Evolutionary conservation across 805 yeast species (phyloP).

Genomic region (Grigorovia yakushimaensis): DNA sequence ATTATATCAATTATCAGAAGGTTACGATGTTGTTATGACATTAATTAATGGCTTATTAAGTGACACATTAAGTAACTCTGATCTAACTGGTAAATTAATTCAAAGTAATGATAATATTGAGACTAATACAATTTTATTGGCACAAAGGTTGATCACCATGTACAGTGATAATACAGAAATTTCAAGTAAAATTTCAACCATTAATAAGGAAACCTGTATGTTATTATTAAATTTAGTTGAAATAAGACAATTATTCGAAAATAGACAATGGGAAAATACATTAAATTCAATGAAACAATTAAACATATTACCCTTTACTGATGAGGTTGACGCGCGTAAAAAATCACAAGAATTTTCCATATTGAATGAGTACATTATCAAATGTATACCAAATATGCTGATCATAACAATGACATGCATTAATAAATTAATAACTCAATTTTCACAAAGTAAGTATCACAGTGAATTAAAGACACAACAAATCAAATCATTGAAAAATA

Average conservation of each 20-base stretch:
- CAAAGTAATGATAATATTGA: slow-evolving; percentile 32
- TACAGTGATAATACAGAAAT: slow-evolving; percentile 43
- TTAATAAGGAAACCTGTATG: slow-evolving; percentile 55
- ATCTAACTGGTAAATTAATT: slow-evolving; percentile 44
- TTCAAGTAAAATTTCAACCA: slow-evolving; percentile 41
- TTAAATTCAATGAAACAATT: slow-evolving; percentile 47
- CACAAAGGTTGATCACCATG: slow-evolving; percentile 24
- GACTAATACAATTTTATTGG: slow-evolving; percentile 34
- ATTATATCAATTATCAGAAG: slow-evolving; percentile 81
- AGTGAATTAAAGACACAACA: slow-evolving; percentile 44
- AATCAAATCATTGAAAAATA: slow-evolving; percentile 42
- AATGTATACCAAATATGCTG: slow-evolving; percentile 70
- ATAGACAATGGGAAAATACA: slow-evolving; percentile 49
- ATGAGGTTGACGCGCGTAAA: slow-evolving; percentile 31
- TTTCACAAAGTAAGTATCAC: slow-evolving; percentile 31
- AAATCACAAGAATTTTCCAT: slow-evolving; percentile 59
- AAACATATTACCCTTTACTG: slow-evolving; percentile 51
- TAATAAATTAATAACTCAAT: slow-evolving; percentile 43
- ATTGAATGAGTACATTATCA: slow-evolving; percentile 60
- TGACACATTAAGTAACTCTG: slow-evolving; percentile 63
- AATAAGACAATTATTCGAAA: slow-evolving; percentile 51
- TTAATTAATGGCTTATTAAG: slow-evolving; percentile 70
- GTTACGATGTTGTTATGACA: slow-evolving; percentile 68
- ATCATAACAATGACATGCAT: slow-evolving; percentile 75
- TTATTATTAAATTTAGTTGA: slow-evolving; percentile 56